Evolutionary conservation across 345 rosid species (phyloP), one percentile per base, ranked within the genome.

Genomic region (Ailanthus altissimus): DNA sequence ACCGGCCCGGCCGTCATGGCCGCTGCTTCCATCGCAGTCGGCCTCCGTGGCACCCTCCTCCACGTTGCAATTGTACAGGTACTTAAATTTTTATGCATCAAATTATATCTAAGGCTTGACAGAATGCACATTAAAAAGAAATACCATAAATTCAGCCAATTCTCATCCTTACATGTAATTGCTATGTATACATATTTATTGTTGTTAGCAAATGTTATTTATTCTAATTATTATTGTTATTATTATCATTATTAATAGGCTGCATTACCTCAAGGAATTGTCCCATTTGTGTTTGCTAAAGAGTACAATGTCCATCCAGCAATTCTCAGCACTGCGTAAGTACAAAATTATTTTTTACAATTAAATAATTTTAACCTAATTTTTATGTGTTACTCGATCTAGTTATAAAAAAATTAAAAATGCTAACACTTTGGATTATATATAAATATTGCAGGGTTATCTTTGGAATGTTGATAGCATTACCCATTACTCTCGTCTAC

Each of bases 1-100:
- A 86, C 93, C 1, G 99, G 99, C 4, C 99, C 99, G 1, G 99
- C 97, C 1, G 94, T 86, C 59, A 96, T 96, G 97, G 98, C 98
- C 5, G 85, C 89, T 0, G 97, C 99, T 80, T 92, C 98, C 3
- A 81, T 92, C 23, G 91, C 86, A 54, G 86, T 93, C 57, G 98
- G 98, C 25, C 81, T 96, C 63, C 94, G 90, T 12, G 99, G 99
- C 9, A 83, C 87, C 18, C 98, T 96, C 77, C 88, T 93, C 60
- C 98, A 86, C 57, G 67, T 93, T 21, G 98, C 99, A 81, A 93
- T 96, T 72, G 98, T 96, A 42, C 99, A 95, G 97, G 98, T 94
- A 85, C 68, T 7, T 43, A 13, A 32, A 32, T 32, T 32, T 32
- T 32, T 32, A 32, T 32, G 3, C 38, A 32, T 1, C 38, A 32